Evolutionary conservation across 805 yeast genomes (phyloP), one percentile per base, ranked within the genome.

Genomic region (Komagataella ulmi): DNA sequence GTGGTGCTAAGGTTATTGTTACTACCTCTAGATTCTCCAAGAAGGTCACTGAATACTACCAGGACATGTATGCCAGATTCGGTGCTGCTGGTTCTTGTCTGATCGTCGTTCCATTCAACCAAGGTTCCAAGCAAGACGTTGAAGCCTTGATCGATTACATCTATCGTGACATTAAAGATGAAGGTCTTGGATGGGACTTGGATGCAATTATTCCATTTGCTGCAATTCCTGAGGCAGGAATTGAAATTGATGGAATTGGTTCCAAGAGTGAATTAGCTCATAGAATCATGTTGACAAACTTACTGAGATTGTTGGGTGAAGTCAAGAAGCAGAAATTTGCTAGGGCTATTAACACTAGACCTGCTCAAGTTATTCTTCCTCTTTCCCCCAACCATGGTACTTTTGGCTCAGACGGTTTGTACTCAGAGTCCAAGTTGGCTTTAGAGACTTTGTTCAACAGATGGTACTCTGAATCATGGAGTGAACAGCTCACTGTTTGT

Each of bases 321-420:
- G 87, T 93, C 60, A 89, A 91, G 77, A 67, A 81, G 54, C 86
- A 86, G 66, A 93, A 93, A 74, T 78, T 79, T 59, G 74, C 81
- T 50, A 75, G 79, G 62, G 84, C 84, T 53, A 77, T 81, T 58
- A 95, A 85, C 68, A 93, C 99, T 46, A 85, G 99, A 71, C 99
- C 99, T 49, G 98, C 99, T 54, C 98, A 93, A 75, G 95, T 89
- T 58, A 80, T 93, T 60, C 76, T 93, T 64, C 99, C 99, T 61
- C 74, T 93, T 68, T 91, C 98, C 61, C 99, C 99, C 61, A 93
- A 93, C 75, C 99, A 93, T 67, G 99, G 99, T 69, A 89, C 97
- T 53, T 93, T 93, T 61, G 99, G 99, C 66, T 85, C 87, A 59
- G 99, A 93, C 66, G 99, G 99, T 73, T 76, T 93, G 66, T 93